Conservation (phyloP, 75 land plant genomes). For the Sequoia sempervirens region DNA sequence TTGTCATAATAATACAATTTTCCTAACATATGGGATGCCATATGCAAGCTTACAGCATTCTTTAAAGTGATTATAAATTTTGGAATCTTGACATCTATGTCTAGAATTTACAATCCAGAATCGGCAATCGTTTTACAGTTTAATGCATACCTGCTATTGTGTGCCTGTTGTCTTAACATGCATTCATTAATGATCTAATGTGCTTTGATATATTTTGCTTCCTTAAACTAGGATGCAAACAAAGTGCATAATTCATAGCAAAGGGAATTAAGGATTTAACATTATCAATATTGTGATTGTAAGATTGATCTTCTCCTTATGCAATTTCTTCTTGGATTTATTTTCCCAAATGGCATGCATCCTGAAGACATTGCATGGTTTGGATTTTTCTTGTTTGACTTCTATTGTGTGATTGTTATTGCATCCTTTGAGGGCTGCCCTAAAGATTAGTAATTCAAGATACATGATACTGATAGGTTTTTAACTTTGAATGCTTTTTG, state of each 20-base stretch:
- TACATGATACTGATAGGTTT: background rate
- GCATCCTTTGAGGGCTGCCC: background rate
- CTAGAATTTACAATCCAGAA: background rate
- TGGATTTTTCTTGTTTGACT: background rate
- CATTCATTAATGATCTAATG: background rate
- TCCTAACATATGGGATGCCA: background rate
- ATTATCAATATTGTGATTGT: background rate
- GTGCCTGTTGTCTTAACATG: background rate
- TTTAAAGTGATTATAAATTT: background rate
- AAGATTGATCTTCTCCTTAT: background rate
- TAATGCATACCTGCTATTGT: background rate
- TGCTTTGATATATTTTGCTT: background rate
- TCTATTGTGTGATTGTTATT: background rate
- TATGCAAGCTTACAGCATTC: background rate
- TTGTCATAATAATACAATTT: background rate
- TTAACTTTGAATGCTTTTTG: background rate
- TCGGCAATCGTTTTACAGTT: background rate
- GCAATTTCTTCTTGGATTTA: background rate
- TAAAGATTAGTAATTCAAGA: background rate
- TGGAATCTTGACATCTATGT: background rate
- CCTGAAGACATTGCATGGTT: background rate
- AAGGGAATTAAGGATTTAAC: background rate
- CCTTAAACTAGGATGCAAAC: background rate
- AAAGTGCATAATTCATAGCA: background rate
- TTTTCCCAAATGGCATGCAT: background rate